phyloP scores from a whole-genome alignment of 2,329 filamentous ascomycete genomes.

The Volutella citrinella region DNA sequence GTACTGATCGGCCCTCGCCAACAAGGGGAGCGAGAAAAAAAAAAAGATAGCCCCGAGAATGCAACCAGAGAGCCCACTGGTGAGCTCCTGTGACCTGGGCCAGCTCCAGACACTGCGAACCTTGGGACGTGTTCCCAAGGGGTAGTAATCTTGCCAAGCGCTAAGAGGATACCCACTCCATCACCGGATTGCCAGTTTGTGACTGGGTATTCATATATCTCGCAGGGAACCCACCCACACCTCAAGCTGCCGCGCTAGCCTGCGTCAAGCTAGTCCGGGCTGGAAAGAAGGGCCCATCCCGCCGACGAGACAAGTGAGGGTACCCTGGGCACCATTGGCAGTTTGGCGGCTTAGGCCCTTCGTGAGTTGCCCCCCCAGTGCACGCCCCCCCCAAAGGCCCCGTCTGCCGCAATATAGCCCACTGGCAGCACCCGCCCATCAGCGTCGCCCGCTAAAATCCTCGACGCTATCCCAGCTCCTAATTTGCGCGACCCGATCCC shows the following conservation, averaged over 20 bases:
- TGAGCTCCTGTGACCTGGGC: too few relatives aligned
- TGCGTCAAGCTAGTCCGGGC: slow-evolving; percentile 9
- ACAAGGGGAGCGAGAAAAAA: too few relatives aligned
- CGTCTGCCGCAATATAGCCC: too few relatives aligned
- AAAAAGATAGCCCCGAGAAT: too few relatives aligned
- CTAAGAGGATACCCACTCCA: slow-evolving; percentile 11
- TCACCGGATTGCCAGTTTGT: too few relatives aligned
- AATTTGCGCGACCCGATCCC: slow-evolving; percentile 29
- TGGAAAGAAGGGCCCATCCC: slow-evolving; percentile 5
- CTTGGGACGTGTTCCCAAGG: slow-evolving; percentile 15
- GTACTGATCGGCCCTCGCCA: neutral
- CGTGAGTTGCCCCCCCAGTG: too few relatives aligned
- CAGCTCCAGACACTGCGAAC: slow-evolving; percentile 17
- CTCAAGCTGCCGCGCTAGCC: slow-evolving; percentile 14
- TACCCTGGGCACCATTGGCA: slow-evolving; percentile 8
- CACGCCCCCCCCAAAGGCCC: too few relatives aligned
- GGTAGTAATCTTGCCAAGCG: slow-evolving; percentile 14
- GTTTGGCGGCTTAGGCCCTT: too few relatives aligned
- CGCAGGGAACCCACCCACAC: slow-evolving; percentile 19
- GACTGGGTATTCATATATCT: slow-evolving; percentile 23
- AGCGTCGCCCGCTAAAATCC: slow-evolving; percentile 23
- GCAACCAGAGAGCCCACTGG: too few relatives aligned
- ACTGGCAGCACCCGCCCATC: slow-evolving; percentile 23
- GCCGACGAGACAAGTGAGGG: slow-evolving; percentile 3
- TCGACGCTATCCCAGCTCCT: slow-evolving; percentile 27